Percentiles rank a stretch among this genome's conserved stretches.
Evolutionary conservation across 306 rosid species (phyloP).

Genomic region (Dalbergia oliveri): DNA sequence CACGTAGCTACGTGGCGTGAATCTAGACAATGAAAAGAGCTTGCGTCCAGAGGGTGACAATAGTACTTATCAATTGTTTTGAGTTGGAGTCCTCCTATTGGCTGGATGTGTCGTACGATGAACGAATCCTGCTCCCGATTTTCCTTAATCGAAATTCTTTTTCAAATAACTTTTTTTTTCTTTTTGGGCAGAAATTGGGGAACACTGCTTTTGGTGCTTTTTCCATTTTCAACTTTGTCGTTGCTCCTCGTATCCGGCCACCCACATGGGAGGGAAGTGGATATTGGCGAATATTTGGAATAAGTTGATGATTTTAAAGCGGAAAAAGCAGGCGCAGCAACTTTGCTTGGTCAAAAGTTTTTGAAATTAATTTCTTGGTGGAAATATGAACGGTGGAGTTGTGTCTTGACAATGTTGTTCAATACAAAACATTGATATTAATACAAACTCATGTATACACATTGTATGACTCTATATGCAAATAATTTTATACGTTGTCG

Average conservation of each 20-base stretch:
- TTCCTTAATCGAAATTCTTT: no score
- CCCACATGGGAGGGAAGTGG: slow-evolving; percentile 9
- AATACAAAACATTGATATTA: no score
- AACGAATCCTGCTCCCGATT: not conserved
- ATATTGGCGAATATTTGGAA: not conserved
- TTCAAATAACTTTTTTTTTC: not conserved
- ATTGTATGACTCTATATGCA: no score
- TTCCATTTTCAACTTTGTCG: not conserved
- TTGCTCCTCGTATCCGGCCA: not conserved
- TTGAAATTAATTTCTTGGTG: not conserved
- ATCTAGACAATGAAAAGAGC: slow-evolving; percentile 12
- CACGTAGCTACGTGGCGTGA: slow-evolving; percentile 43
- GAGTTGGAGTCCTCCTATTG: slow-evolving; percentile 35
- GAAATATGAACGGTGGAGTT: not conserved
- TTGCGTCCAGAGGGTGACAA: not conserved
- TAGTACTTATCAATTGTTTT: slow-evolving; percentile 23
- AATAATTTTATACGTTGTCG: no score
- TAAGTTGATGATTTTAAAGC: not conserved
- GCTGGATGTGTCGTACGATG: slow-evolving; percentile 11
- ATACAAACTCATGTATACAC: no score
- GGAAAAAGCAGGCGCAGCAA: slow-evolving; percentile 13
- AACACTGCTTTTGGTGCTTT: not conserved
- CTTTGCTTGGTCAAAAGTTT: not conserved
- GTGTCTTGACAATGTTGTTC: no score
- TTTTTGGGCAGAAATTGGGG: not conserved